Conservation (phyloP, 2,329 filamentous ascomycete genomes). For the Fragosphaeria purpurea region DNA sequence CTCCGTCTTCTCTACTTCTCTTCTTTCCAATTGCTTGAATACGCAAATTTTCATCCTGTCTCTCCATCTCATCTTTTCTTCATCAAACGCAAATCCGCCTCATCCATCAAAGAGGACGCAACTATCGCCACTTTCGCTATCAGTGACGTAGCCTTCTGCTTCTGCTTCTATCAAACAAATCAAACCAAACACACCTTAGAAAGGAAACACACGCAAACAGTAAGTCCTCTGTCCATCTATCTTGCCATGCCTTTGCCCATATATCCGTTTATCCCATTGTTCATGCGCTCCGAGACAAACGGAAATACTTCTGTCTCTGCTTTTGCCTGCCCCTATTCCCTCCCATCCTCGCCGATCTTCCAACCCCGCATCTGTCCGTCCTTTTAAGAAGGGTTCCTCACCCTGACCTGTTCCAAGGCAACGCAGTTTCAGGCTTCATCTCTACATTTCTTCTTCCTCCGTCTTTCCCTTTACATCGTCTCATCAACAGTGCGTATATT, state of each 20-base stretch:
- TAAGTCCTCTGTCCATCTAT: neutral
- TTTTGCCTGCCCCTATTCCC: neutral
- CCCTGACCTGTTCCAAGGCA: neutral
- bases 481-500: slow-evolving; percentile 3
- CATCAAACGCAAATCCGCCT: neutral
- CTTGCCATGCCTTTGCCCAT: too few species aligned
- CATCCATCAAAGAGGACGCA: neutral
- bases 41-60: neutral
- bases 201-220: neutral
- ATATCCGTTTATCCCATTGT: too few species aligned
- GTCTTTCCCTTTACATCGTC: neutral
- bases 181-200: neutral
- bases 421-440: neutral
- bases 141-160: neutral
- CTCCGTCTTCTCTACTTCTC: neutral
- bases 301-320: neutral
- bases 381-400: neutral
- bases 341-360: neutral
- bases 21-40: neutral
- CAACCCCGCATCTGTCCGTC: neutral
- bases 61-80: neutral
- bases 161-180: neutral
- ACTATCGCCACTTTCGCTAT: neutral
- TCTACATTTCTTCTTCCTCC: neutral
- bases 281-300: too few species aligned